Conservation (phyloP, 2,329 filamentous ascomycete species). For the Mycogone perniciosa region DNA sequence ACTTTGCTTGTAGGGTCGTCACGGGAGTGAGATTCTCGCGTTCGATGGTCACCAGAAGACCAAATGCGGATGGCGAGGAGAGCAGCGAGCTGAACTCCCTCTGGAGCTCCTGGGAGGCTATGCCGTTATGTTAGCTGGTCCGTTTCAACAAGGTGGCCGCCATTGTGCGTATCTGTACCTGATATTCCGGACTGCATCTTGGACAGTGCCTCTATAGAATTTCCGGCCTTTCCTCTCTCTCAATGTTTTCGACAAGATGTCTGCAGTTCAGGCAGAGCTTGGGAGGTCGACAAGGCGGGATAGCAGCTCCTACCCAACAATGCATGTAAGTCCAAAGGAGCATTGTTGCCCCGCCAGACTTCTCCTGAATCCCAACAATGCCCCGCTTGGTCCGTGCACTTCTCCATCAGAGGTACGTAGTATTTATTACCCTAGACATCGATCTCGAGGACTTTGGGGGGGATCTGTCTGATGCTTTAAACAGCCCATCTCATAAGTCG, state of each 20-base stretch:
- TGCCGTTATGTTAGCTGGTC: constrained; percentile 7
- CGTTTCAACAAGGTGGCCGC: neutral
- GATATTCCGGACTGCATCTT: constrained; percentile 74
- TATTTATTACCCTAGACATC: neutral
- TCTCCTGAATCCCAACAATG: neutral
- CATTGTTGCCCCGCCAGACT: constrained; percentile 8
- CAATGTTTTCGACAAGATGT: neutral
- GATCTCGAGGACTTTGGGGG: no score
- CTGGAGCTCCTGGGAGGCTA: constrained; percentile 72
- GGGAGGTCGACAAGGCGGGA: neutral
- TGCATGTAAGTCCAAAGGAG: constrained; percentile 9
- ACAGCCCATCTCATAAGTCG: neutral
- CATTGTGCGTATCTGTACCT: constrained; percentile 39
- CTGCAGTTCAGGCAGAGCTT: neutral
- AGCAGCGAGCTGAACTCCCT: constrained; percentile 66
- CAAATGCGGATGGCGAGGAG: constrained; percentile 55
- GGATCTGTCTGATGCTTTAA: no score
- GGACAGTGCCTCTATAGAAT: neutral
- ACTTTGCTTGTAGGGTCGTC: constrained; percentile 45
- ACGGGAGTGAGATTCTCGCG: constrained; percentile 61
- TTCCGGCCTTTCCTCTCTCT: no score
- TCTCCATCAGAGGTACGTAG: neutral
- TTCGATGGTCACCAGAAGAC: constrained; percentile 64
- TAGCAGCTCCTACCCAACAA: constrained; percentile 8
- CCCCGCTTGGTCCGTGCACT: neutral